Conservation (phyloP, 1,284 basidiomycete genomes). For the Trametes hirsuta region DNA sequence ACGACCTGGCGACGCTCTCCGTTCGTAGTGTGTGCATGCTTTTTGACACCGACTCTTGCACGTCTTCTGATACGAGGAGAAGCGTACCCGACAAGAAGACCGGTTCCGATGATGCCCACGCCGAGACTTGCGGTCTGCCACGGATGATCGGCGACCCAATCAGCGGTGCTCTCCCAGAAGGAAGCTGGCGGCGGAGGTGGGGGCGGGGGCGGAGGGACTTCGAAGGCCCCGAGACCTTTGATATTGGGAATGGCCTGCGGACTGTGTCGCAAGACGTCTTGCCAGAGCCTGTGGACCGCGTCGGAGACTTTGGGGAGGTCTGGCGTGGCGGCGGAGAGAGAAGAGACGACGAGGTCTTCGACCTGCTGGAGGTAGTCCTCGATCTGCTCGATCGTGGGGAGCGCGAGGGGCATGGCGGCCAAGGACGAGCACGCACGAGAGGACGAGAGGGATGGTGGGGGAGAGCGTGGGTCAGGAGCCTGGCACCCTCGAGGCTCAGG, state of each 20-base stretch:
- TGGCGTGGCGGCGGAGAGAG: constrained; percentile 58
- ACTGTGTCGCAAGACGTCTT: constrained; percentile 78
- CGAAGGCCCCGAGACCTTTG: constrained; percentile 67
- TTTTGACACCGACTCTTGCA: constrained; percentile 30
- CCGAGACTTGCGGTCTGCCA: constrained; percentile 57
- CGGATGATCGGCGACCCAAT: constrained; percentile 61
- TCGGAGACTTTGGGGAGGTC: constrained; percentile 67
- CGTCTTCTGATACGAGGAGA: constrained; percentile 26
- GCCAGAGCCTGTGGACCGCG: constrained; percentile 70
- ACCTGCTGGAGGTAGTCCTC: constrained; percentile 71
- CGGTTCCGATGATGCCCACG: constrained; percentile 58
- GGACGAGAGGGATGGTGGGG: neutral
- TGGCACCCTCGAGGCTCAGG: neutral
- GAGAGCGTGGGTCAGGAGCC: constrained; percentile 4
- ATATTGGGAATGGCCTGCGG: constrained; percentile 62
- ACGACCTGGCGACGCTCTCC: constrained; percentile 68
- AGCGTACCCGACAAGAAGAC: constrained; percentile 61
- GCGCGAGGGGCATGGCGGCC: constrained; percentile 25
- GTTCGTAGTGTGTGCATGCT: constrained; percentile 38
- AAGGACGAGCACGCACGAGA: neutral
- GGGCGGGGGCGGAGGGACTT: constrained; percentile 65
- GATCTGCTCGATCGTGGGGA: constrained; percentile 62
- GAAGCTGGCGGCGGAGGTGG: constrained; percentile 52
- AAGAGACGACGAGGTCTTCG: constrained; percentile 64
- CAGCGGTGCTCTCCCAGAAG: constrained; percentile 47